Evolutionary conservation across 148 eudicot genomes (phyloP).

Genomic region (Suaeda aralocaspica): DNA sequence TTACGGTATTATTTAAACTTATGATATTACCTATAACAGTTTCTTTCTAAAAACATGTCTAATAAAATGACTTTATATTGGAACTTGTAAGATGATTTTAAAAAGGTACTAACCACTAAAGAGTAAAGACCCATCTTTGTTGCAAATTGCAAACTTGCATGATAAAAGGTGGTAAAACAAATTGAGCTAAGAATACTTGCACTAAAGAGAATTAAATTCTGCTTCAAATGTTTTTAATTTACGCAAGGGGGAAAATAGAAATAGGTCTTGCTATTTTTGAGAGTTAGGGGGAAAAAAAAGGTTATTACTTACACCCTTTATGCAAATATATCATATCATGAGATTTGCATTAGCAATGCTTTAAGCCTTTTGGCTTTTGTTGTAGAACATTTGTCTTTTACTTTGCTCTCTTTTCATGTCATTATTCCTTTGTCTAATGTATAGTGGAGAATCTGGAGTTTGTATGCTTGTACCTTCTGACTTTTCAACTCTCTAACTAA

Average conservation of each 20-base stretch:
- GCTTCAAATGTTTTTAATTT: not conserved
- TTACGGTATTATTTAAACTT: too few species aligned
- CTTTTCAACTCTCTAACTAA: too few species aligned
- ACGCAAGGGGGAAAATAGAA: not conserved
- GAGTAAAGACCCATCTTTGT: too few species aligned
- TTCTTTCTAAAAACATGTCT: too few species aligned
- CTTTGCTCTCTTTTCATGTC: conserved; percentile 5
- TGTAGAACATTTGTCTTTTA: conserved; percentile 22
- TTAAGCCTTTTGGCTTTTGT: conserved; percentile 18
- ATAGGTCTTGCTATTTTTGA: not conserved
- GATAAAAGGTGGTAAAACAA: not conserved
- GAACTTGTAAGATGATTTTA: too few species aligned
- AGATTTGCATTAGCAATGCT: not conserved
- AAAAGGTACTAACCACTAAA: too few species aligned
- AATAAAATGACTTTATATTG: too few species aligned
- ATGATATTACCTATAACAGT: too few species aligned
- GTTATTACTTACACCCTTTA: not conserved
- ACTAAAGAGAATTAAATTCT: not conserved
- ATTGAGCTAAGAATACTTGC: not conserved
- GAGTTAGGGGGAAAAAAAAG: not conserved
- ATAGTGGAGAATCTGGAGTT: not conserved
- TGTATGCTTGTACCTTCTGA: not conserved
- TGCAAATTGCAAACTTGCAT: too few species aligned
- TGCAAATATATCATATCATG: not conserved
- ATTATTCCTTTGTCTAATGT: conserved; percentile 17